Evolutionary conservation across 2,329 filamentous ascomycete species (phyloP).

Genomic region (Stachybotrys chlorohalonatus): DNA sequence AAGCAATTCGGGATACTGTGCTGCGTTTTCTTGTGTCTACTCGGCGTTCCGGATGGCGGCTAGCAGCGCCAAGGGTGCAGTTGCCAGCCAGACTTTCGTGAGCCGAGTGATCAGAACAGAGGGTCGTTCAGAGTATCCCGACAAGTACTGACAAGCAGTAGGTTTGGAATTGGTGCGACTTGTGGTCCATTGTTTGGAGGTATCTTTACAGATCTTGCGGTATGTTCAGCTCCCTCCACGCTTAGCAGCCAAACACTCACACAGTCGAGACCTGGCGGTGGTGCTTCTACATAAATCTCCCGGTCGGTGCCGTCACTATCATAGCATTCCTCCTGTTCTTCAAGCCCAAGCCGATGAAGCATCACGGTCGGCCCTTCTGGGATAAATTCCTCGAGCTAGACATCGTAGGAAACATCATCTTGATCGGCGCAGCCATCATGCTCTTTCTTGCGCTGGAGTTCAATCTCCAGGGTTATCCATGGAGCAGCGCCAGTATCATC

Average conservation of each 20-base stretch:
- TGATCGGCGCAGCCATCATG: not conserved
- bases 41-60: no score
- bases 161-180: conserved; percentile 1
- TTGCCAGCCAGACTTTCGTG: no score
- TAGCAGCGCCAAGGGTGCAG: no score
- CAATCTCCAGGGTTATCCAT: not conserved
- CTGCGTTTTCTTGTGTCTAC: no score
- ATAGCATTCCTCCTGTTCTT: not conserved
- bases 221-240: not conserved
- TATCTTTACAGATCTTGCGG: conserved; percentile 2
- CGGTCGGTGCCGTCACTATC: conserved; percentile 9
- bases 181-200: conserved; percentile 2
- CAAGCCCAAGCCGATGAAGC: not conserved
- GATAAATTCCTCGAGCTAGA: not conserved
- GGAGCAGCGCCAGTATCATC: not conserved
- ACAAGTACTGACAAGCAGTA: not conserved
- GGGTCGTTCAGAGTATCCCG: no score
- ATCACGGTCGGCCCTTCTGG: not conserved
- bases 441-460: conserved; percentile 1
- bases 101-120: no score
- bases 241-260: not conserved
- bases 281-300: conserved; percentile 22
- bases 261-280: conserved; percentile 14
- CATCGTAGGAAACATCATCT: not conserved
- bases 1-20: no score